Evolutionary conservation across 768 basidiomycete species (phyloP).

Genomic region (Kwoniella dendrophila): DNA sequence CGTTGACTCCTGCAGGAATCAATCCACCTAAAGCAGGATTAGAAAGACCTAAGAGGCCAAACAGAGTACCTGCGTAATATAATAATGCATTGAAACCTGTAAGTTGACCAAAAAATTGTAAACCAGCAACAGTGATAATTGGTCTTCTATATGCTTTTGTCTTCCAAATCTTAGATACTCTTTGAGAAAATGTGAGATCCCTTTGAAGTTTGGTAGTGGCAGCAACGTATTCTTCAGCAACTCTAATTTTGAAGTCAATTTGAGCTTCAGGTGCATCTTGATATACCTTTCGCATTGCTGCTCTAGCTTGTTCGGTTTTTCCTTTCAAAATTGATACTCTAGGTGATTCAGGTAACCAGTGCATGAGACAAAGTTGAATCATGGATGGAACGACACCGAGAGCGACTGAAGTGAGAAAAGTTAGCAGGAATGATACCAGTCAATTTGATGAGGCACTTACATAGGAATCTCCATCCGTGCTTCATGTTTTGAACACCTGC

Average conservation of each 20-base stretch:
- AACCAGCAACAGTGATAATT: conserved; percentile 17
- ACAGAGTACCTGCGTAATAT: conserved; percentile 27
- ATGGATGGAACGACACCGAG: conserved; percentile 27
- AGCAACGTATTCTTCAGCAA: conserved; percentile 12
- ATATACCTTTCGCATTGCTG: conserved; percentile 18
- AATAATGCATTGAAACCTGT: conserved; percentile 35
- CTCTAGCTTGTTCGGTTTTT: conserved; percentile 16
- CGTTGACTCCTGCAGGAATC: conserved; percentile 25
- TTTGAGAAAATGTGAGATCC: background rate
- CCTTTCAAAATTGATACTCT: conserved; percentile 21
- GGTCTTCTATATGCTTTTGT: conserved; percentile 22
- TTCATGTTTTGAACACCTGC: conserved; percentile 14
- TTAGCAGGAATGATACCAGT: background rate
- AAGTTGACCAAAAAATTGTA: conserved; percentile 31
- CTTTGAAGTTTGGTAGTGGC: conserved; percentile 17
- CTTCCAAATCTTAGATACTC: conserved; percentile 5
- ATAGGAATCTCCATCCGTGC: conserved; percentile 18
- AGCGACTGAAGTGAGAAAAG: background rate
- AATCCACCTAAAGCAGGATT: conserved; percentile 25
- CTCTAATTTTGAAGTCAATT: conserved; percentile 31
- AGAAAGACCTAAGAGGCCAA: conserved; percentile 24
- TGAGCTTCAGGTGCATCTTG: background rate
- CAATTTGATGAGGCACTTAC: background rate
- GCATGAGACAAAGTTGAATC: conserved; percentile 19
- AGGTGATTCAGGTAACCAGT: conserved; percentile 34